Conservation (phyloP, 768 basidiomycete genomes). For the Mycena galopus region DNA sequence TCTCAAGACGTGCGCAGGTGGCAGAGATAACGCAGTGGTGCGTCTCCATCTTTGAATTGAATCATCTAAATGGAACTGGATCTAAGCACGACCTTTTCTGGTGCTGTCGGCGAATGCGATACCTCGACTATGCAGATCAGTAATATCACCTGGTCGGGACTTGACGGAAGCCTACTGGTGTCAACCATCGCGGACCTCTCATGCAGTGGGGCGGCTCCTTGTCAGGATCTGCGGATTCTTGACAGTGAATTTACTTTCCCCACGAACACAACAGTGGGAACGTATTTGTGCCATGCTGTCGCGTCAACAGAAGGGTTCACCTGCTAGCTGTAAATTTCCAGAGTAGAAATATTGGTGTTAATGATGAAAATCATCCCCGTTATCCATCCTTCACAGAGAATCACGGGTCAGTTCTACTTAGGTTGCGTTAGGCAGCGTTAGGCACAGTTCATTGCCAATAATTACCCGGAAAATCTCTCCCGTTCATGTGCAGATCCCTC, state of each 20-base stretch:
- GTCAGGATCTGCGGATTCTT: constrained; percentile 29
- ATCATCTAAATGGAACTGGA: no score
- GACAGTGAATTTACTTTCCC: constrained; percentile 14
- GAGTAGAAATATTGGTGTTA: no score
- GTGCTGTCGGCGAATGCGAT: constrained; percentile 44
- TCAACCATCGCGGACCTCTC: constrained; percentile 44
- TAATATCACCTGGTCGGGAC: constrained; percentile 47
- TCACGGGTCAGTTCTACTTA: neutral
- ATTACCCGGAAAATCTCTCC: neutral
- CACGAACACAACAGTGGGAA: constrained; percentile 14
- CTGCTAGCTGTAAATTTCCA: neutral
- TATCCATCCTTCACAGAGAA: no score
- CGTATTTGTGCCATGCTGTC: constrained; percentile 30
- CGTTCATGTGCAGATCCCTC: constrained; percentile 1
- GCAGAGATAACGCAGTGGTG: constrained; percentile 29
- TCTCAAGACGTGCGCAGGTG: no score
- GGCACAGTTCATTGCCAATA: no score
- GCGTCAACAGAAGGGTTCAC: constrained; percentile 23
- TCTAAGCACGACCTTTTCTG: no score
- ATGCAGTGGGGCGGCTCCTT: constrained; percentile 52
- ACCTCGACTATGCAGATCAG: constrained; percentile 50
- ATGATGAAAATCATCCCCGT: no score
- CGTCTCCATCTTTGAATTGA: neutral
- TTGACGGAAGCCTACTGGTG: constrained; percentile 41
- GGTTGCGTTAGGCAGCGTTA: no score